A percentile compares a stretch with the other conserved stretches of the same genome.
These are phyloP conservation scores for Ascochyta lentis DNA, from an alignment of 2,329 filamentous ascomycete genomes.

Conservation along the genomic window DNA sequence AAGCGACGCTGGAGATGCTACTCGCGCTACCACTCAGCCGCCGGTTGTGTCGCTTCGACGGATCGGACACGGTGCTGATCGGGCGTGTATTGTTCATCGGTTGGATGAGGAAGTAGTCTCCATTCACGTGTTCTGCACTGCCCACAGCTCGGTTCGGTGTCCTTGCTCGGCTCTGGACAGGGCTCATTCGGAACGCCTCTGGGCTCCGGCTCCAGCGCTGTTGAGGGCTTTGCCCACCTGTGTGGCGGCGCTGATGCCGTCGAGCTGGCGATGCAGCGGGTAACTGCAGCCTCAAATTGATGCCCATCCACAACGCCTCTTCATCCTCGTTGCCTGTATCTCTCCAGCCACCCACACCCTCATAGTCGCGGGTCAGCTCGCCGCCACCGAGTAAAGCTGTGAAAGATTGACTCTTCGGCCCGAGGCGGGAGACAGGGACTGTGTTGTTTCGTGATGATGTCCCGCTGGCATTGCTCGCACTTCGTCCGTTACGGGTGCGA, in stretches of 20 bases:
- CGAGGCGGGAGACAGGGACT: slow-evolving; percentile 23
- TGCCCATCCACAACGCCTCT: slow-evolving; percentile 54
- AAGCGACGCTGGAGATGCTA: slow-evolving; percentile 26
- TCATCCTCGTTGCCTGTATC: slow-evolving; percentile 49
- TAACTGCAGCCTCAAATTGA: slow-evolving; percentile 52
- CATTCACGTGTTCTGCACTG: slow-evolving; percentile 18
- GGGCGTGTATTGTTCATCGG: slow-evolving; percentile 18
- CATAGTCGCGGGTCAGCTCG: slow-evolving; percentile 49
- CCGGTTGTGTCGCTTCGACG: slow-evolving; percentile 29
- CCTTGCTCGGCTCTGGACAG: slow-evolving; percentile 44
- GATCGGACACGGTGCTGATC: slow-evolving; percentile 32
- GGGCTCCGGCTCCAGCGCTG: slow-evolving; percentile 41
- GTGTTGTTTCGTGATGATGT: slow-evolving; percentile 31
- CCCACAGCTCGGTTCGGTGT: slow-evolving; percentile 37
- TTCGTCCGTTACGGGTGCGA: slow-evolving; percentile 33
- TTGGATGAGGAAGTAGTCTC: slow-evolving; percentile 41
- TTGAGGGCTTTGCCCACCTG: slow-evolving; percentile 39
- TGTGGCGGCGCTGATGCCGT: slow-evolving; percentile 43
- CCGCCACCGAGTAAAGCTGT: slow-evolving; percentile 43
- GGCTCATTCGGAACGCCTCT: slow-evolving; percentile 48
- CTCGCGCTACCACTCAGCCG: slow-evolving; percentile 38
- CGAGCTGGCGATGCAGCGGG: slow-evolving; percentile 39
- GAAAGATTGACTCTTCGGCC: slow-evolving; percentile 44
- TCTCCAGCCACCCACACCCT: slow-evolving; percentile 53
- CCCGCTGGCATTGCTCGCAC: slow-evolving; percentile 30